A percentile compares a stretch with the other conserved stretches of the same genome.
Evolutionary conservation across 108 stramenopile species (phyloP).

Genomic region (Aurantiochytrium sp.): DNA sequence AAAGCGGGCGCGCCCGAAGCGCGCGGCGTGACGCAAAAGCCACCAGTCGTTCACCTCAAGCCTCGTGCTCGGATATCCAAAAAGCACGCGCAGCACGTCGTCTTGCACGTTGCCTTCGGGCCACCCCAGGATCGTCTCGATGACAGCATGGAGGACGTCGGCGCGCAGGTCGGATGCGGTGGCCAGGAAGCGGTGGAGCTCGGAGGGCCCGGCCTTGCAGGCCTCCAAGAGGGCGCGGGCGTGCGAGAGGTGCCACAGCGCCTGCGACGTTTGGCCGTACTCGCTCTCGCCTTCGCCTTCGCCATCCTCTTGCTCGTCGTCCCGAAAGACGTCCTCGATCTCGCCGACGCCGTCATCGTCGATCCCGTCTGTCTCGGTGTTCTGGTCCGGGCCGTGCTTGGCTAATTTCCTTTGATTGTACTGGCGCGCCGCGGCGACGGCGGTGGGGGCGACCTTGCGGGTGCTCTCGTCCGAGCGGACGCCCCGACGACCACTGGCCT

Average conservation of each 20-base stretch:
- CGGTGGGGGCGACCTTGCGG: too few species aligned
- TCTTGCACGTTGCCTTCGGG: not conserved
- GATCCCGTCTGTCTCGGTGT: too few species aligned
- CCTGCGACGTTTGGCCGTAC: too few species aligned
- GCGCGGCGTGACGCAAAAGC: not conserved
- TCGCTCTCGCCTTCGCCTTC: too few species aligned
- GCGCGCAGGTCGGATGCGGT: not conserved
- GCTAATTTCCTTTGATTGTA: too few species aligned
- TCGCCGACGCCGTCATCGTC: too few species aligned
- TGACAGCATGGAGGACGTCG: not conserved
- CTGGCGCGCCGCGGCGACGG: too few species aligned
- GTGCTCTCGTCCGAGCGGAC: too few species aligned
- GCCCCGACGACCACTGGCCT: too few species aligned
- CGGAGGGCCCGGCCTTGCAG: not conserved
- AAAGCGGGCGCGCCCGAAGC: not conserved
- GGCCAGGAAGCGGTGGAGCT: not conserved
- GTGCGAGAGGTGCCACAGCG: not conserved
- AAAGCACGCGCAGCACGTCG: not conserved
- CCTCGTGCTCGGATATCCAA: not conserved
- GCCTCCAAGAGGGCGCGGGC: not conserved
- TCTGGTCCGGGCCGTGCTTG: too few species aligned
- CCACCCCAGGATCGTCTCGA: not conserved
- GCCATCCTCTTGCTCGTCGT: too few species aligned
- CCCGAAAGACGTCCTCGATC: too few species aligned
- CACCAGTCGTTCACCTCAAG: not conserved